phyloP scores from a whole-genome alignment of 306 rosid genomes.

The cucumber (Cucumis sativus) region Cucumber_9930_V3 NC_026659.2:26253001-26253500 shows the following conservation, averaged over 20 bases:
- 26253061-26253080: conserved; percentile 3
- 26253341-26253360: conserved; percentile 45
- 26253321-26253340: conserved; percentile 61
- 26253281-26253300: conserved; percentile 58
- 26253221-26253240: no score
- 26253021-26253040: conserved; percentile 62
- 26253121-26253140: neutral
- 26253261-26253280: conserved; percentile 57
- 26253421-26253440: conserved; percentile 57
- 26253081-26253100: neutral
- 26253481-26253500: neutral
- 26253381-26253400: conserved; percentile 56
- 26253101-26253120: neutral
- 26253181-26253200: neutral
- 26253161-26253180: conserved; percentile 23
- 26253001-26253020: conserved; percentile 68
- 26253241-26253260: conserved; percentile 26
- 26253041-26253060: conserved; percentile 80
- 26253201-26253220: neutral
- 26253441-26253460: conserved; percentile 43
- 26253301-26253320: conserved; percentile 52
- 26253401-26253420: conserved; percentile 88
- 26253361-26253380: conserved; percentile 61
- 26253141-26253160: neutral
- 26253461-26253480: neutral